Conservation (phyloP, 768 basidiomycete species). For the Leccinum rimulosum region DNA sequence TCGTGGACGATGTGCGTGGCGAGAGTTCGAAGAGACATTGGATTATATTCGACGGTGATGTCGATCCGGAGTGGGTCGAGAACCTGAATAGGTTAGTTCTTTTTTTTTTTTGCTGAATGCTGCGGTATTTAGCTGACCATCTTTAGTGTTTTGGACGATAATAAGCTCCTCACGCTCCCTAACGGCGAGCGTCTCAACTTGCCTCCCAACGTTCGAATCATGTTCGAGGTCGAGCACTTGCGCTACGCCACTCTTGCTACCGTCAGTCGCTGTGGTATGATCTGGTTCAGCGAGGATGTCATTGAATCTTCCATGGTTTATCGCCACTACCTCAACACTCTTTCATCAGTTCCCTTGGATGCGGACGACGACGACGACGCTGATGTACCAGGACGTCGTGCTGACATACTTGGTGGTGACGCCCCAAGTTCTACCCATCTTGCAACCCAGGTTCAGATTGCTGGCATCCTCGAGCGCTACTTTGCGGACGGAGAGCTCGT, state of each 20-base stretch:
- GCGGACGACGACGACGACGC: slow-evolving; percentile 81
- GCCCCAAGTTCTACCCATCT: slow-evolving; percentile 59
- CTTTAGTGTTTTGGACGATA: slow-evolving; percentile 93
- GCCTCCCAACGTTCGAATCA: slow-evolving; percentile 95
- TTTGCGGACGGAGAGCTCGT: slow-evolving; percentile 84
- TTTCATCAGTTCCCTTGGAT: slow-evolving; percentile 75
- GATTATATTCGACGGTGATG: slow-evolving; percentile 99
- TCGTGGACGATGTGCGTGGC: slow-evolving; percentile 97
- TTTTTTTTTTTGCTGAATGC: background rate
- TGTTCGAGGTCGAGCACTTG: slow-evolving; percentile 99
- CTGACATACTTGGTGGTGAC: slow-evolving; percentile 45
- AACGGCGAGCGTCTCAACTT: slow-evolving; percentile 98
- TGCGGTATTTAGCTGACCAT: slow-evolving; percentile 2
- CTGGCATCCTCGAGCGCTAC: slow-evolving; percentile 72
- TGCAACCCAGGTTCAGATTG: slow-evolving; percentile 71
- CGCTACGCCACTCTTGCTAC: slow-evolving; percentile 97
- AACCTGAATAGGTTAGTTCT: slow-evolving; percentile 88
- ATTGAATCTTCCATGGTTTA: slow-evolving; percentile 91
- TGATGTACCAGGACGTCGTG: slow-evolving; percentile 61
- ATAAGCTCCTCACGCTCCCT: slow-evolving; percentile 93
- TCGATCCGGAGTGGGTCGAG: slow-evolving; percentile 99
- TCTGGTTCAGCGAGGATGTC: slow-evolving; percentile 99
- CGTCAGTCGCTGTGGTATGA: slow-evolving; percentile 99
- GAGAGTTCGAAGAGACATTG: slow-evolving; percentile 96
- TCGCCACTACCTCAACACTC: slow-evolving; percentile 77